These are phyloP conservation scores for Yamadazyma epiphylla DNA, from an alignment of 1,139 yeast species.

Conservation along the genomic window DNA sequence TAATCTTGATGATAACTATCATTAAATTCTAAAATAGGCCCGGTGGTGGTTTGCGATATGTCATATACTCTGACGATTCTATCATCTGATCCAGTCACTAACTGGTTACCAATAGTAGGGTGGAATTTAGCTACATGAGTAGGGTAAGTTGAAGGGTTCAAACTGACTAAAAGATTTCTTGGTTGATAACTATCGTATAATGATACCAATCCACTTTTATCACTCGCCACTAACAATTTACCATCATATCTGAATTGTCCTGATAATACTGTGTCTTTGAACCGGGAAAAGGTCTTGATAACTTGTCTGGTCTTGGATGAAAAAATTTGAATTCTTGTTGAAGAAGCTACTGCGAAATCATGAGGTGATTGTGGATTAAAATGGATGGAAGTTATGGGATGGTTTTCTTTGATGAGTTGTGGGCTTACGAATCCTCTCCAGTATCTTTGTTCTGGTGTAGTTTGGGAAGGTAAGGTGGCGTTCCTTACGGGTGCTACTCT, in stretches of 20 bases:
- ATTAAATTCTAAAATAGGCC: slow-evolving; percentile 63
- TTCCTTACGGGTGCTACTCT: slow-evolving; percentile 67
- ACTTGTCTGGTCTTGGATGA: slow-evolving; percentile 93
- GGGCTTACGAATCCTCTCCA: slow-evolving; percentile 88
- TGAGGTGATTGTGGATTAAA: slow-evolving; percentile 86
- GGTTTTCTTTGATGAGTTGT: slow-evolving; percentile 88
- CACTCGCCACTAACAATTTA: slow-evolving; percentile 79
- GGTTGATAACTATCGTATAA: slow-evolving; percentile 79
- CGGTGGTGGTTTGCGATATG: slow-evolving; percentile 65
- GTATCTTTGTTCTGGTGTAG: slow-evolving; percentile 91
- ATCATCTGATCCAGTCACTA: slow-evolving; percentile 91
- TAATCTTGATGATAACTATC: slow-evolving; percentile 78
- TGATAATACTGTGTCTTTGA: slow-evolving; percentile 84
- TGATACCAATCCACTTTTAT: slow-evolving; percentile 83
- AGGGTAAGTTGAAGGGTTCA: slow-evolving; percentile 80
- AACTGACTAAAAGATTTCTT: slow-evolving; percentile 71
- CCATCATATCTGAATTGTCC: slow-evolving; percentile 87
- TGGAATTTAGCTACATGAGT: slow-evolving; percentile 94
- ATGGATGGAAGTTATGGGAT: slow-evolving; percentile 81
- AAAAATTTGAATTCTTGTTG: slow-evolving; percentile 87
- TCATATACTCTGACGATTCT: slow-evolving; percentile 84
- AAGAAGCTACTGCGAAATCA: slow-evolving; percentile 91
- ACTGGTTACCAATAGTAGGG: slow-evolving; percentile 64
- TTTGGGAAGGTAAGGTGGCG: slow-evolving; percentile 72
- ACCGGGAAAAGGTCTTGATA: slow-evolving; percentile 80